phyloP scores from a whole-genome alignment of 768 basidiomycete species.

The Clathrus columnatus region DNA sequence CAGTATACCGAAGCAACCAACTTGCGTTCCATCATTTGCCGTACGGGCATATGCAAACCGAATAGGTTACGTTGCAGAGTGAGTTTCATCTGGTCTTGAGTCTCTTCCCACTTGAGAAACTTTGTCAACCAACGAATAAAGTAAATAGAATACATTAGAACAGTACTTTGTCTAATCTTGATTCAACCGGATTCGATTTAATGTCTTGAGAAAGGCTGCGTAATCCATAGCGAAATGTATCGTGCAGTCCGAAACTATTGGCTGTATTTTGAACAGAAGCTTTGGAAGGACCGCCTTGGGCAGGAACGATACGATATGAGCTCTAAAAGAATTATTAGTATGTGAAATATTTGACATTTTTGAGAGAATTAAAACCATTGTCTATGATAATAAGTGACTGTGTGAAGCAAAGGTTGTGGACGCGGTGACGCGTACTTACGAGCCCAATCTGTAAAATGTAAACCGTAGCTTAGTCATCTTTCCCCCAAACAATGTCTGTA shows the following conservation, averaged over 20 bases:
- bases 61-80: slow-evolving; percentile 76
- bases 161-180: slow-evolving; percentile 70
- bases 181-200: slow-evolving; percentile 52
- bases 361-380: no score
- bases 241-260: slow-evolving; percentile 77
- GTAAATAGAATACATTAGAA: background rate
- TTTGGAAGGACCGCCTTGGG: slow-evolving; percentile 34
- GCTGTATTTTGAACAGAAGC: slow-evolving; percentile 62
- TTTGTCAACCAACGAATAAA: slow-evolving; percentile 1
- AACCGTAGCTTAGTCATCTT: background rate
- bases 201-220: slow-evolving; percentile 72
- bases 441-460: no score
- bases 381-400: no score
- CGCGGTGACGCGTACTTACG: no score
- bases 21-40: slow-evolving; percentile 90
- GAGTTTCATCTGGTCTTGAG: slow-evolving; percentile 81
- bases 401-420: no score
- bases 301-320: slow-evolving; percentile 59
- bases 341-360: no score
- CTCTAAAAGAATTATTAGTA: no score
- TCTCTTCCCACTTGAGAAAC: slow-evolving; percentile 75
- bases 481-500: background rate
- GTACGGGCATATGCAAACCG: slow-evolving; percentile 84
- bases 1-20: slow-evolving; percentile 63
- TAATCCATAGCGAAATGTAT: slow-evolving; percentile 78